A percentile compares a stretch with the other conserved stretches of the same genome.
phyloP scores from a whole-genome alignment of 495 filamentous ascomycete species.

The Symbiotaphrina buchneri region DNA sequence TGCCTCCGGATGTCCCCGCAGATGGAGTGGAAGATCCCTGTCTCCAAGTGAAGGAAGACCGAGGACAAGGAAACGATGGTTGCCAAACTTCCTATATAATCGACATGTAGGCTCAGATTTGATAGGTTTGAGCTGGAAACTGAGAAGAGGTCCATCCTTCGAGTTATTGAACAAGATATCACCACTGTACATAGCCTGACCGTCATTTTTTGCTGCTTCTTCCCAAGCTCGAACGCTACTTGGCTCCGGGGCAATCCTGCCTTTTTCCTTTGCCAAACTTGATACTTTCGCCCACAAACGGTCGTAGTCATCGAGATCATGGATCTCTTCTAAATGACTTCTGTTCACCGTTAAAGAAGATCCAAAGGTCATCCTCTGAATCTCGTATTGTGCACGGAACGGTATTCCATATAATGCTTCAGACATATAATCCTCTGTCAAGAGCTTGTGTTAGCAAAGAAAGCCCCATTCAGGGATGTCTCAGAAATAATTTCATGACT shows the following conservation, averaged over 20 bases:
- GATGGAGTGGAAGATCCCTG: not conserved
- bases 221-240: slow-evolving; percentile 15
- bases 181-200: slow-evolving; percentile 9
- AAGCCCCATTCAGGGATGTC: not conserved
- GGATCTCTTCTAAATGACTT: not conserved
- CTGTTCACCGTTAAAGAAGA: not conserved
- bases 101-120: slow-evolving; percentile 5
- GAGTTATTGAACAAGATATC: slow-evolving; percentile 16
- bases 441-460: slow-evolving; percentile 1
- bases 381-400: slow-evolving; percentile 4
- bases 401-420: not conserved
- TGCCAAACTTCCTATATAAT: slow-evolving; percentile 5
- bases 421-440: slow-evolving; percentile 3
- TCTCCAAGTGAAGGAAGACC: not conserved
- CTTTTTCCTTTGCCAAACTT: slow-evolving; percentile 1
- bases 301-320: slow-evolving; percentile 1
- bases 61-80: slow-evolving; percentile 5
- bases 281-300: slow-evolving; percentile 1
- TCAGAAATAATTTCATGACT: not conserved
- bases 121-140: slow-evolving; percentile 7
- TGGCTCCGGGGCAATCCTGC: slow-evolving; percentile 18
- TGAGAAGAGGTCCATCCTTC: slow-evolving; percentile 13
- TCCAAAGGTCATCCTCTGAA: slow-evolving; percentile 1
- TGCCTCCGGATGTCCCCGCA: not conserved
- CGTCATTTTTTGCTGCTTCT: slow-evolving; percentile 13